phyloP scores from a whole-genome alignment of 805 yeast genomes.

The Candida verbasci region DNA sequence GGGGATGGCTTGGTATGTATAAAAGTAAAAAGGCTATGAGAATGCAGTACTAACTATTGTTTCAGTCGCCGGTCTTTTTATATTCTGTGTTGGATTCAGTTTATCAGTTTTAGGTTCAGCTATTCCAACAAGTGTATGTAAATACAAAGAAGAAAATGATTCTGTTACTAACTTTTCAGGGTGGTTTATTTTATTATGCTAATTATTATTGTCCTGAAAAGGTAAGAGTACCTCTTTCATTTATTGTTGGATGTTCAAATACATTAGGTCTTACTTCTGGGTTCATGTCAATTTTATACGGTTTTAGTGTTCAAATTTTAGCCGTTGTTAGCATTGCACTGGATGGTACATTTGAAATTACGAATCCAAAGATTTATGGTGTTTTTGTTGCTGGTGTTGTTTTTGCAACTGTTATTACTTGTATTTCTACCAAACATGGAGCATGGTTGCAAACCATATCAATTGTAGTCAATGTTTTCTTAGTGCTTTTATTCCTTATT shows the following conservation, averaged over 20 bases:
- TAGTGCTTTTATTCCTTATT: slow-evolving; percentile 52
- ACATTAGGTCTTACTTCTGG: slow-evolving; percentile 62
- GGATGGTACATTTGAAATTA: slow-evolving; percentile 52
- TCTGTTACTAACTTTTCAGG: too few species aligned
- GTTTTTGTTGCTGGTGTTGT: slow-evolving; percentile 57
- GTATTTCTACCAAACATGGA: slow-evolving; percentile 48
- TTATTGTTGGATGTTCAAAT: slow-evolving; percentile 60
- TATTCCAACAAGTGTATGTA: slow-evolving; percentile 65
- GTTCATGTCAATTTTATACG: slow-evolving; percentile 60
- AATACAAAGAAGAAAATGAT: too few species aligned
- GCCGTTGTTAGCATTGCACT: slow-evolving; percentile 51
- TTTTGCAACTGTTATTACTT: slow-evolving; percentile 47
- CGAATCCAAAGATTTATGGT: slow-evolving; percentile 53
- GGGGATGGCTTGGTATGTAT: slow-evolving; percentile 77
- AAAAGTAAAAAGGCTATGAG: too few species aligned
- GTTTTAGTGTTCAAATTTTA: slow-evolving; percentile 53
- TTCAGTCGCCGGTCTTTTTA: slow-evolving; percentile 52
- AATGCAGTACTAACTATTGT: too few species aligned
- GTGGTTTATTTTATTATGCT: slow-evolving; percentile 50
- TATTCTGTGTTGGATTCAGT: slow-evolving; percentile 50
- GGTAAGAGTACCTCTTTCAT: slow-evolving; percentile 48
- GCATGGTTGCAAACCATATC: slow-evolving; percentile 58
- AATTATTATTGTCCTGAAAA: slow-evolving; percentile 56
- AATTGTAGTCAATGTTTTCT: slow-evolving; percentile 45
- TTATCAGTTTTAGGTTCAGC: slow-evolving; percentile 64